Evolutionary conservation across 768 basidiomycete species (phyloP).

Genomic region (Amanita rubescens): DNA sequence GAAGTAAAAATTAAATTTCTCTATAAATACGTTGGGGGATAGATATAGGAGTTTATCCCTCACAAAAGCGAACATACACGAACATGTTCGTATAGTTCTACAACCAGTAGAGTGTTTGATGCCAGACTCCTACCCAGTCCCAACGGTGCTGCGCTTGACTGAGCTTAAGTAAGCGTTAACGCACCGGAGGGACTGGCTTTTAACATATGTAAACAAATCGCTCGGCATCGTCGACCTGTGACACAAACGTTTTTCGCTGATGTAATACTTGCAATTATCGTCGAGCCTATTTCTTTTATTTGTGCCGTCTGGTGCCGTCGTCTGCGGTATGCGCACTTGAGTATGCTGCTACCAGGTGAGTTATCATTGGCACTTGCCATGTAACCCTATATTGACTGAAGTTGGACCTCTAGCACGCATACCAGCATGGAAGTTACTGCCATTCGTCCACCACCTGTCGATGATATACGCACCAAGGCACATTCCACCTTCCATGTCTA

Average conservation of each 20-base stretch:
- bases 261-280: slow-evolving; percentile 1
- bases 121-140: no score
- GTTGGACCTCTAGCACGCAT: neutral
- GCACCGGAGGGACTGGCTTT: no score
- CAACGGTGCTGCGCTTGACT: no score
- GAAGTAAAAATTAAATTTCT: no score
- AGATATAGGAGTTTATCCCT: no score
- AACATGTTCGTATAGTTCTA: no score
- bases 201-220: slow-evolving; percentile 4
- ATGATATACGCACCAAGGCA: neutral
- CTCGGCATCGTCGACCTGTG: neutral
- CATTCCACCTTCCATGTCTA: neutral
- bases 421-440: neutral
- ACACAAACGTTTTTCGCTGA: neutral
- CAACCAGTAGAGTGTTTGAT: no score
- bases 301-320: neutral
- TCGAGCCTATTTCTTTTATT: neutral
- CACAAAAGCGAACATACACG: no score
- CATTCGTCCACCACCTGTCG: neutral
- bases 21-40: no score
- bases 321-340: neutral
- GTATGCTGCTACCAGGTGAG: neutral
- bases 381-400: neutral
- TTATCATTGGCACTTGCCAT: neutral
- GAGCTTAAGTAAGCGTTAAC: no score